These are phyloP conservation scores for Tylopilus plumbeoviolaceoides DNA, from an alignment of 768 basidiomycete genomes.

Conservation along the genomic window DNA sequence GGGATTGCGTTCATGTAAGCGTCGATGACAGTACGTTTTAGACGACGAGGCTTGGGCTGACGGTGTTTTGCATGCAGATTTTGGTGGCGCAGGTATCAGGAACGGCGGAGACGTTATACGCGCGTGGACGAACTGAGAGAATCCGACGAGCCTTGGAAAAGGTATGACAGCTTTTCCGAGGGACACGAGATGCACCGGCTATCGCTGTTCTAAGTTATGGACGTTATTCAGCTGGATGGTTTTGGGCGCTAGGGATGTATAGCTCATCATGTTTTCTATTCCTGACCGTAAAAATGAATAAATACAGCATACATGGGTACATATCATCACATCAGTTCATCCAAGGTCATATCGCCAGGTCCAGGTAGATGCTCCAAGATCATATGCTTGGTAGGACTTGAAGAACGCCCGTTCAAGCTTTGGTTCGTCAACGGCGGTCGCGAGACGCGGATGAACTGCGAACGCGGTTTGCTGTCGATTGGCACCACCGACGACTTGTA, in stretches of 20 bases:
- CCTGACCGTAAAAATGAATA: background rate
- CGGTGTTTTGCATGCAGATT: constrained; percentile 15
- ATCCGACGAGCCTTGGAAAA: constrained; percentile 29
- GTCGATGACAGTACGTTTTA: background rate
- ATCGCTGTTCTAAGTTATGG: background rate
- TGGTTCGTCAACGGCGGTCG: constrained; percentile 46
- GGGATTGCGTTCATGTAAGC: constrained; percentile 36
- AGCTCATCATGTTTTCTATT: background rate
- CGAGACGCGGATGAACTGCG: constrained; percentile 42
- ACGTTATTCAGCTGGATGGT: background rate
- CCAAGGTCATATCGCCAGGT: constrained; percentile 49
- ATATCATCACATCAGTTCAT: constrained; percentile 39
- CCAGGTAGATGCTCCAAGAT: constrained; percentile 34
- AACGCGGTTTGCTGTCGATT: constrained; percentile 48
- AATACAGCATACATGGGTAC: constrained; percentile 11
- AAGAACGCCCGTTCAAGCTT: constrained; percentile 32
- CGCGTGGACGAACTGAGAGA: constrained; percentile 28
- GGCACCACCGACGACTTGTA: constrained; percentile 57
- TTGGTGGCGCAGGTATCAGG: constrained; percentile 26
- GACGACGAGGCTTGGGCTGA: too few species aligned
- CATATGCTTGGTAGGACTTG: constrained; percentile 14
- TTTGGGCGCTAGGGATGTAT: background rate
- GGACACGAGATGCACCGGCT: constrained; percentile 16
- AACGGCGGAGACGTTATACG: constrained; percentile 17
- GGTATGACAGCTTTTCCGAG: constrained; percentile 18